Percentiles rank a stretch among this genome's conserved stretches.
Conservation (phyloP, 192 early-diverging fungal genomes). For the Chytriomyces sp. region DNA sequence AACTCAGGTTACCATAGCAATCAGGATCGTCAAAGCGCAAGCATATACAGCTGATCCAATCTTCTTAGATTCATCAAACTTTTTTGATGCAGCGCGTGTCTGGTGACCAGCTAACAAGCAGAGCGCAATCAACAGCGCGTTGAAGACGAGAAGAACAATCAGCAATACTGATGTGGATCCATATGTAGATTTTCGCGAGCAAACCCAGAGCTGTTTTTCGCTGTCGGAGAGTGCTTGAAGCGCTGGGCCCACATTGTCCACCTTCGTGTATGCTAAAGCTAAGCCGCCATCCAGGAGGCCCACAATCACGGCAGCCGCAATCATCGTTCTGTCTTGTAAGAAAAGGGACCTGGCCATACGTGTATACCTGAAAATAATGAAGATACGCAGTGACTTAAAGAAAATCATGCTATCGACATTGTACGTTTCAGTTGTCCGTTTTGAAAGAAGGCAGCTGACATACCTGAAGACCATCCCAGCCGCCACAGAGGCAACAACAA, state of each 20-base stretch:
- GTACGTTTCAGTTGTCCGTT: too few species aligned
- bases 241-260: not conserved
- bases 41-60: not conserved
- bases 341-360: not conserved
- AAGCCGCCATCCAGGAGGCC: not conserved
- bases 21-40: not conserved
- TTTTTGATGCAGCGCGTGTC: not conserved
- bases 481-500: not conserved
- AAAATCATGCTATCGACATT: slow-evolving; percentile 28
- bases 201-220: not conserved
- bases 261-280: not conserved
- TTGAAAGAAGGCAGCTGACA: too few species aligned
- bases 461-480: not conserved
- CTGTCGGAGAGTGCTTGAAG: not conserved
- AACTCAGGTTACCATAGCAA: too few species aligned
- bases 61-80: slow-evolving; percentile 17
- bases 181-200: not conserved
- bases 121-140: not conserved
- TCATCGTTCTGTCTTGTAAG: not conserved
- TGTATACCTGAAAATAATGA: slow-evolving; percentile 16
- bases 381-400: slow-evolving; percentile 9
- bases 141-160: slow-evolving; percentile 1
- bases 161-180: too few species aligned
- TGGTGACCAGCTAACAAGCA: not conserved
- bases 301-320: not conserved